phyloP scores from a whole-genome alignment of 177 flowering plant genomes.

The Vitis hybrid region DNA sequence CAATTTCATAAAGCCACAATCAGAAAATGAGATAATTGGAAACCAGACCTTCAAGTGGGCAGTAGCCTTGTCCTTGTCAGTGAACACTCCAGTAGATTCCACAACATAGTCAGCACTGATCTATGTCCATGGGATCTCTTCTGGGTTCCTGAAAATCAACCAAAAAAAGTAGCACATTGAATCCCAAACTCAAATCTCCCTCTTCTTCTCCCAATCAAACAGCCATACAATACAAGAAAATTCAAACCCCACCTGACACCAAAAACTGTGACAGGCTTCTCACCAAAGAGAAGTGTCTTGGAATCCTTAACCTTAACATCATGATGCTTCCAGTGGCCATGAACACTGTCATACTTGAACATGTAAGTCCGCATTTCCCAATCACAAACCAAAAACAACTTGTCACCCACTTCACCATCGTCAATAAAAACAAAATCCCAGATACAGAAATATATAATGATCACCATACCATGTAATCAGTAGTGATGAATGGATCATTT shows the following conservation, averaged over 20 bases:
- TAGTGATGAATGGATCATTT: conserved; percentile 70
- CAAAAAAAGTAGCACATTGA: not conserved
- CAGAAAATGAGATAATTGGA: not conserved
- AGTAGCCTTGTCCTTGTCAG: conserved; percentile 83
- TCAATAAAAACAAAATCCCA: not conserved
- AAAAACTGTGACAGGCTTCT: conserved; percentile 24
- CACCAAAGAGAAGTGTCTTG: conserved; percentile 36
- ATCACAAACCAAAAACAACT: not conserved
- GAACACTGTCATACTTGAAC: conserved; percentile 47
- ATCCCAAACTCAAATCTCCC: not conserved
- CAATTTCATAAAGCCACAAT: not conserved
- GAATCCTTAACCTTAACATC: conserved; percentile 38
- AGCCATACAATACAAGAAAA: not conserved
- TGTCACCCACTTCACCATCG: not conserved
- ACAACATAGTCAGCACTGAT: conserved; percentile 59
- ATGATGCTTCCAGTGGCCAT: conserved; percentile 39
- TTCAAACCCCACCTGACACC: conserved; percentile 14
- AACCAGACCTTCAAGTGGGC: conserved; percentile 69
- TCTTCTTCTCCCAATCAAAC: not conserved
- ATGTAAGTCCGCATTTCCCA: conserved; percentile 31
- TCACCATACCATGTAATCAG: conserved; percentile 70
- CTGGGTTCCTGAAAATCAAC: conserved; percentile 43
- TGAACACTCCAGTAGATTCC: conserved; percentile 83
- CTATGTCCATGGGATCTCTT: conserved; percentile 70
- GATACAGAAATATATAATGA: not conserved